Percentiles rank a stretch among this genome's conserved stretches.
These are phyloP conservation scores for Aspergillus indologenus DNA, from an alignment of 495 filamentous ascomycete genomes.

Conservation along the genomic window DNA sequence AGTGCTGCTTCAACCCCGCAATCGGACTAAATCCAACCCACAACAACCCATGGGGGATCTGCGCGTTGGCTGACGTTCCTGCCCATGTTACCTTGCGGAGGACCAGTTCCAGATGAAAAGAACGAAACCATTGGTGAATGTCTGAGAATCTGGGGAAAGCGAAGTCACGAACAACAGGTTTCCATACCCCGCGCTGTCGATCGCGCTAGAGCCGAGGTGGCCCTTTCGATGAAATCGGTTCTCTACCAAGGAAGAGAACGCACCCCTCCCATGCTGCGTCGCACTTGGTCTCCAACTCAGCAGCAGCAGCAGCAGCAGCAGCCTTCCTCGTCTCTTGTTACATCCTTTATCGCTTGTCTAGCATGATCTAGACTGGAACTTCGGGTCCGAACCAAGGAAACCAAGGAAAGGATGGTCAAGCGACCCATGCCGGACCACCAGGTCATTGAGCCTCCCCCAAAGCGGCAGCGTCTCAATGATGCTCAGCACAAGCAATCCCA, in stretches of 20 bases:
- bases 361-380: background rate
- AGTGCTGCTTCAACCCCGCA: background rate
- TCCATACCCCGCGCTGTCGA: background rate
- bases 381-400: no score
- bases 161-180: background rate
- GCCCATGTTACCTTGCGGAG: background rate
- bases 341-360: background rate
- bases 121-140: background rate
- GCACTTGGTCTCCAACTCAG: background rate
- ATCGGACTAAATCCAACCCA: background rate
- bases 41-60: no score
- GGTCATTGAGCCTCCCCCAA: conserved; percentile 14
- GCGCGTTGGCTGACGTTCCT: background rate
- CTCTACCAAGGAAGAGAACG: background rate
- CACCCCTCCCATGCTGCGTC: background rate
- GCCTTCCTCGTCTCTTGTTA: background rate
- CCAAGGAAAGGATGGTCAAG: background rate
- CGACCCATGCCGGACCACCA: background rate
- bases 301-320: no score
- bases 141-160: background rate
- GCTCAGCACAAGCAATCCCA: conserved; percentile 1
- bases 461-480: conserved; percentile 14
- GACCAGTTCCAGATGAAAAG: background rate
- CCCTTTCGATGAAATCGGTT: background rate
- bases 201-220: background rate